Base-by-base conservation (phyloP, 768 basidiomycete genomes). In the Serendipita vermifera region DNA sequence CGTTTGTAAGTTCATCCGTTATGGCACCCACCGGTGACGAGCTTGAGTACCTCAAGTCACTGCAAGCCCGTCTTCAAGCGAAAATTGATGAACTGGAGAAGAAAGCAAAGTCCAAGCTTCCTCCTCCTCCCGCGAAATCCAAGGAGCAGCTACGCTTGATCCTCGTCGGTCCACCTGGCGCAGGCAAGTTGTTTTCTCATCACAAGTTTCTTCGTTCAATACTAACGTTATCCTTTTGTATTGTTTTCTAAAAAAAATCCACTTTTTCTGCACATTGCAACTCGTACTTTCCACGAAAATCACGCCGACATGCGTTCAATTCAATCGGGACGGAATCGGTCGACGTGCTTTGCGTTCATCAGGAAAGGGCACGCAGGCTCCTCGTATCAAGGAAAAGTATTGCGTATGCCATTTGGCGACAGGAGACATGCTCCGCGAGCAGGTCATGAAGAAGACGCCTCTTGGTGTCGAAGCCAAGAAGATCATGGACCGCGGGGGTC, bases 361-460 rank as follows among this genome's bases (percentile, higher is more conserved):
- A 96, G 94, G 94, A 62, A 99, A 99, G 77, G 96, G 96, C 26
- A 99, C 96, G 2, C 96, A 99, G 70, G 96, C 92, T 0, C 94
- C 96, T 3, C 79, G 76, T 67, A 92, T 99, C 73, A 82, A 84
- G 54, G 83, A 90, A 60, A 79, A 87, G 65, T 99, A 87, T 75
- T 93, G 91, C 67, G 81, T 99, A 40, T 99, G 96, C 75, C 96
- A 99, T 73, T 75, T 99, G 63, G 94, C 96, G 24, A 99, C 96
- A 29, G 96, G 96, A 17, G 96, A 99, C 74, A 94, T 99, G 91
- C 77, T 99, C 57, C 85, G 96, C 51, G 88, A 91, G 60, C 91
- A 99, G 69, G 91, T 99, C 59, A 66, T 81, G 33, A 70, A 82
- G 67, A 85, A 93, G 73, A 96, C 96, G 3, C 72, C 79, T 38